Evolutionary conservation across 257 asterid species (phyloP).

Genomic region (Hygrophila difformis): DNA sequence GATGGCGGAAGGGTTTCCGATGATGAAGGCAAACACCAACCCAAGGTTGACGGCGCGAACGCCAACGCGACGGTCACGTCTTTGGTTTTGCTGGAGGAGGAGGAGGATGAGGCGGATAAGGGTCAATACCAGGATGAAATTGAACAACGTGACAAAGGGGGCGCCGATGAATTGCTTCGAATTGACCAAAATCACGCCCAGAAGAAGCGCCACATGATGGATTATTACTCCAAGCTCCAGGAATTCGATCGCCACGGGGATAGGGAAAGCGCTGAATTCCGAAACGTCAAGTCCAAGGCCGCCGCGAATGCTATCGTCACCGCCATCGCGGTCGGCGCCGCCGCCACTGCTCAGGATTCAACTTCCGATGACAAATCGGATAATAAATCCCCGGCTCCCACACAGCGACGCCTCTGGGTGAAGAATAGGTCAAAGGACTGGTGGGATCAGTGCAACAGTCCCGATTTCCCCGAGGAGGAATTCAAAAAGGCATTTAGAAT

Average conservation of each 20-base stretch:
- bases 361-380: slow-evolving; percentile 1
- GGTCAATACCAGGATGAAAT: slow-evolving; percentile 55
- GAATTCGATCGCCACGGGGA: slow-evolving; percentile 28
- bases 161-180: slow-evolving; percentile 35
- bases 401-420: slow-evolving; percentile 86
- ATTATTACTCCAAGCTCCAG: slow-evolving; percentile 43
- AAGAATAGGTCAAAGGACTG: slow-evolving; percentile 78
- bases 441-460: slow-evolving; percentile 96
- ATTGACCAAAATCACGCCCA: slow-evolving; percentile 40
- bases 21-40: slow-evolving; percentile 23
- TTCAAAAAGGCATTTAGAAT: slow-evolving; percentile 78
- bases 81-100: slow-evolving; percentile 64
- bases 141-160: slow-evolving; percentile 27
- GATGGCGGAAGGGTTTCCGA: slow-evolving; percentile 1
- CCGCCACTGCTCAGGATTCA: slow-evolving; percentile 24
- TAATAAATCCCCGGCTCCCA: slow-evolving; percentile 13
- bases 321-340: slow-evolving; percentile 25
- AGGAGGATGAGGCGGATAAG: too few relatives aligned
- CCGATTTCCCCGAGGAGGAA: slow-evolving; percentile 82
- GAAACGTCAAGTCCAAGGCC: slow-evolving; percentile 20
- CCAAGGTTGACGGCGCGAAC: slow-evolving; percentile 59
- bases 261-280: slow-evolving; percentile 32
- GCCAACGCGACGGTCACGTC: slow-evolving; percentile 80
- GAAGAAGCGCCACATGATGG: slow-evolving; percentile 43
- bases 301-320: slow-evolving; percentile 7